A percentile compares a stretch with the other conserved stretches of the same genome.
Conservation (phyloP, 352 stramenopile species). For the Phytophthora colocasiae region DNA sequence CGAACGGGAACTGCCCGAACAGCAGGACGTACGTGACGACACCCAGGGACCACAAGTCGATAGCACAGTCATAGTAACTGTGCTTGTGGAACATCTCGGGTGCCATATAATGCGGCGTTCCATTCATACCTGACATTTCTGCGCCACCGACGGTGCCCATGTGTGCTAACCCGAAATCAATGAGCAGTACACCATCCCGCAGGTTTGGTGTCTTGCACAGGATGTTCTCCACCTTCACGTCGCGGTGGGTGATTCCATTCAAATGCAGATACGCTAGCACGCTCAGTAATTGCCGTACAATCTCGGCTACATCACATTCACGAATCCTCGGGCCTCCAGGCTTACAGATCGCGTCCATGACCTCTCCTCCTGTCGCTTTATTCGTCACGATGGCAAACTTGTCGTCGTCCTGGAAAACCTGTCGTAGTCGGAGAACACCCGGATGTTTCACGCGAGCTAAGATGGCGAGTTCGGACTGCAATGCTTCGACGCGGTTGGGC, state of each 20-base stretch:
- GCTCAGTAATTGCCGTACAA: slow-evolving; percentile 72
- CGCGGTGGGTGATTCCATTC: slow-evolving; percentile 79
- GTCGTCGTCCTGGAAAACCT: slow-evolving; percentile 75
- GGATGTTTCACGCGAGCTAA: slow-evolving; percentile 67
- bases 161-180: slow-evolving; percentile 87
- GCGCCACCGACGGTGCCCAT: slow-evolving; percentile 41
- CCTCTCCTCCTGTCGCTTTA: slow-evolving; percentile 61
- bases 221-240: slow-evolving; percentile 90
- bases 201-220: slow-evolving; percentile 60
- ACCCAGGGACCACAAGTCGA: slow-evolving; percentile 84
- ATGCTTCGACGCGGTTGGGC: slow-evolving; percentile 65
- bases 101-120: slow-evolving; percentile 87
- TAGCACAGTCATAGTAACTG: slow-evolving; percentile 59
- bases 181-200: slow-evolving; percentile 64
- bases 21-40: slow-evolving; percentile 80
- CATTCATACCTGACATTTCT: slow-evolving; percentile 83
- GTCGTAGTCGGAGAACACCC: slow-evolving; percentile 58
- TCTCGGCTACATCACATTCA: slow-evolving; percentile 67
- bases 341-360: slow-evolving; percentile 62
- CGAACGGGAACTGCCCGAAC: slow-evolving; percentile 79
- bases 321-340: slow-evolving; percentile 33
- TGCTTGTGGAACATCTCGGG: slow-evolving; percentile 82
- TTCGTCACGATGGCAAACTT: slow-evolving; percentile 79
- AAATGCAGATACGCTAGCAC: slow-evolving; percentile 78
- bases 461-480: slow-evolving; percentile 69